Percentiles rank a stretch among this genome's conserved stretches.
Conservation (phyloP, 495 filamentous ascomycete species). For the Lophiostoma macrostomum region DNA sequence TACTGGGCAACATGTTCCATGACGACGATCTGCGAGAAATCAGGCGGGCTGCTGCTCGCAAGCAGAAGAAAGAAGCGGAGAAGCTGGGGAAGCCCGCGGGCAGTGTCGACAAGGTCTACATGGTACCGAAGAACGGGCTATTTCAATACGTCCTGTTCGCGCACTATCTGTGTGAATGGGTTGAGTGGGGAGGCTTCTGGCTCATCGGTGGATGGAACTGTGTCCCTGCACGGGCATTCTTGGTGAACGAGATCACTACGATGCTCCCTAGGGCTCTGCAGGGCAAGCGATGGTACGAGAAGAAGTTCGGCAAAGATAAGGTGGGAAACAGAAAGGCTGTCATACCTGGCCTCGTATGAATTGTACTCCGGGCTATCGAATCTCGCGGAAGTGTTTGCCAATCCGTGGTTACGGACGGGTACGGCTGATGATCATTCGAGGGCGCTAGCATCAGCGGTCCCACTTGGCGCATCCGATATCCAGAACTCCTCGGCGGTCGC, state of each 20-base stretch:
- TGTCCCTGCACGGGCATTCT: conserved; percentile 72
- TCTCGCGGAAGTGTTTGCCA: no score
- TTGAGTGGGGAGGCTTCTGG: conserved; percentile 90
- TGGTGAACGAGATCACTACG: conserved; percentile 80
- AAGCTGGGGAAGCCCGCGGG: conserved; percentile 39
- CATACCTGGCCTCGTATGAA: conserved; percentile 71
- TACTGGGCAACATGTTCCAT: conserved; percentile 78
- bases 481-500: no score
- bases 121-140: conserved; percentile 76
- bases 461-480: no score
- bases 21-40: conserved; percentile 78
- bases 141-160: conserved; percentile 83
- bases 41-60: conserved; percentile 56
- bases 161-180: conserved; percentile 92
- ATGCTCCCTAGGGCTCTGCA: conserved; percentile 88
- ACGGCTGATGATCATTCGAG: no score
- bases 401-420: no score
- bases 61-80: conserved; percentile 44
- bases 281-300: conserved; percentile 82
- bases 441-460: no score
- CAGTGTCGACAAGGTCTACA: conserved; percentile 77
- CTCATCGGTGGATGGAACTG: conserved; percentile 58
- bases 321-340: conserved; percentile 74
- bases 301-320: conserved; percentile 78
- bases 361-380: no score